Evolutionary conservation across 139 green algal species (phyloP), one percentile per base, ranked within the genome.

Genomic region (Chlamydomonas incerta): DNA sequence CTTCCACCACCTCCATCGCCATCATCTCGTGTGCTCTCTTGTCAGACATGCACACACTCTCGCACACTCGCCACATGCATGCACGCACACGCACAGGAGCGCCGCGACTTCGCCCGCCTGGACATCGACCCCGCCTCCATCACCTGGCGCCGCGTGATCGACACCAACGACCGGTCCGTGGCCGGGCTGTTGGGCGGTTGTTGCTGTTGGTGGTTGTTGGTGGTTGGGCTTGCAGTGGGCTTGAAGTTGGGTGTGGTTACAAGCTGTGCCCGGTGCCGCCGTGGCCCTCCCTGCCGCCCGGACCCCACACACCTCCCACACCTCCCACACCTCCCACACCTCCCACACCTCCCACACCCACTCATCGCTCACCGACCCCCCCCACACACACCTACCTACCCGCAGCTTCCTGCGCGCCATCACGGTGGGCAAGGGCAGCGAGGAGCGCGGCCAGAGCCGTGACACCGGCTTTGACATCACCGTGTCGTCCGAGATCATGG

Each of bases 141-240:
- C 90, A 98, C 94, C 18, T 99, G 98, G 98, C 92, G 95, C n/a
- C 93, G 98, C 1, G 98, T 99, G 62, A 79, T 99, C 84, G 98
- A 99, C 91, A 96, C 93, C 84, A 99, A 99, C 82, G 97, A 99
- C 92, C 92, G 98, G 85, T 98, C 65, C 0, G 85, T 24, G 29
- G n/a, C n/a, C n/a, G n/a, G n/a, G n/a, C n/a, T n/a, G n/a, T n/a
- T n/a, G n/a, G 9, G 23, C 24, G 47, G 28, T 37, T 35, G 24
- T 17, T 29, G n/a, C n/a, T n/a, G n/a, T n/a, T n/a, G 41, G 41
- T 5, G 41, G 41, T 60, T 24, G 55, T 14, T 6, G 18, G 55
- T 60, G 2, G 55, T 24, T 6, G 55, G 17, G 55, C 20, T 3
- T 3, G 55, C 20, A 24, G 8, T 3, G 17, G 55, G 55, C 2